phyloP scores from a whole-genome alignment of 108 stramenopile species.

The Skeletonema potamos region DNA sequence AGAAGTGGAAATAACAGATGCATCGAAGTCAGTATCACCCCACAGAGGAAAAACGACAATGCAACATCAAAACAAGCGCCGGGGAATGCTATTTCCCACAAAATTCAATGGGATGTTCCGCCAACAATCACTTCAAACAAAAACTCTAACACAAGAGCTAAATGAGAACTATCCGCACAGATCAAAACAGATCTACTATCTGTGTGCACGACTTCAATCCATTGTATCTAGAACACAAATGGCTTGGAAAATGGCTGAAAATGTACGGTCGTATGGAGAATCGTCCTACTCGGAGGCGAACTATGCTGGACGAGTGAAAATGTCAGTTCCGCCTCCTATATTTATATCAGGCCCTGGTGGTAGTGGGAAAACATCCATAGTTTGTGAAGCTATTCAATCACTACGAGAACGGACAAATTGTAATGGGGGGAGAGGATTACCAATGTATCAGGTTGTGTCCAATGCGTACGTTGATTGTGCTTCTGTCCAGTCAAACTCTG shows the following conservation, averaged over 20 bases:
- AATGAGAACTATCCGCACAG: constrained; percentile 34
- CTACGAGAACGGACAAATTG: constrained; percentile 11
- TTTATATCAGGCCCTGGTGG: constrained; percentile 59
- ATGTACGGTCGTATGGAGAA: not conserved
- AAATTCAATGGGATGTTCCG: not conserved
- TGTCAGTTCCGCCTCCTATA: constrained; percentile 61
- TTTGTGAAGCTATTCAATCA: constrained; percentile 45
- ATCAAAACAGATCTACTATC: constrained; percentile 18
- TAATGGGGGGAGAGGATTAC: not conserved
- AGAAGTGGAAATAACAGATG: not conserved
- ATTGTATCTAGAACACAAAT: constrained; percentile 30
- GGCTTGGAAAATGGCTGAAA: constrained; percentile 11
- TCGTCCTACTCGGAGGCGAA: constrained; percentile 24
- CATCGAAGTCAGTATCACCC: not conserved
- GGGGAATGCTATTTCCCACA: constrained; percentile 25
- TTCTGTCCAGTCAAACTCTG: constrained; percentile 32
- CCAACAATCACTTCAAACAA: not conserved
- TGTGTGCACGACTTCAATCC: constrained; percentile 13
- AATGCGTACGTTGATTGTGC: constrained; percentile 70
- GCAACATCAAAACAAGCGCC: constrained; percentile 3
- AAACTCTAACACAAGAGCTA: constrained; percentile 6
- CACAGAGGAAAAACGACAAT: not conserved
- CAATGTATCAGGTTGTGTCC: constrained; percentile 13
- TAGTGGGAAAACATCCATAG: constrained; percentile 60
- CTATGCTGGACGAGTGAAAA: constrained; percentile 14